Evolutionary conservation across 2,329 filamentous ascomycete genomes (phyloP), one percentile per base, ranked within the genome.

Genomic region (Harringtonia aguacate): DNA sequence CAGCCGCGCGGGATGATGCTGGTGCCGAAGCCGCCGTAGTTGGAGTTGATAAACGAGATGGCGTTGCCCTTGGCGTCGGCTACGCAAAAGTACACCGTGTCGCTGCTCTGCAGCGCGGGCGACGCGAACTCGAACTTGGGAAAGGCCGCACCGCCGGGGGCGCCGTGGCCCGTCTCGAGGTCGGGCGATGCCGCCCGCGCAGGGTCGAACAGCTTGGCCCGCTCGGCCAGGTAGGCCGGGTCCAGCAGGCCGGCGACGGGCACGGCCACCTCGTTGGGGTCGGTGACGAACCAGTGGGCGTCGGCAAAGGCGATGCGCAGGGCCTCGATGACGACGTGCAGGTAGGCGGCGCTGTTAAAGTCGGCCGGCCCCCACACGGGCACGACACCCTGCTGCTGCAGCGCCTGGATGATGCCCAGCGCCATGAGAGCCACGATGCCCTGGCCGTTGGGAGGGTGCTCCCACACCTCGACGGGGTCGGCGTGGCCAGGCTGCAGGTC

Each of bases 11-110:
- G 90, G 41, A 98, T 79, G 58, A 97, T 94, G 52, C 69, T 73
- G 0, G 87, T 92, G 42, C 92, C 92, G 61, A 97, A 90, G 1
- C 86, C 87, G 44, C 75, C 81, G 64, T 89, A 97, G 69, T 90
- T 94, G 63, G 83, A 89, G 72, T 95, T 97, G 68, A 97, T 97
- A 66, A 97, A 95, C 20, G 84, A 92, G 43, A 92, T 89, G 29
- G 84, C 90, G 62, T 97, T 97, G 43, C 92, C 92, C 28, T 79
- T 68, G 1, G 69, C 63, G 65, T 97, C 92, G 0, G 88, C 84
- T 12, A 84, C 84, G 45, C 83, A 80, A 58, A 97, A 94, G 68
- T 97, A 97, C 24, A 97, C 92, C 0, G 92, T 97, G 61, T 98
- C 92, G 60, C 83, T 85, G 63, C 84, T 84, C 50, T 81, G 81